phyloP scores from a whole-genome alignment of 208 protist genomes.

The Porcisia deanei region DNA sequence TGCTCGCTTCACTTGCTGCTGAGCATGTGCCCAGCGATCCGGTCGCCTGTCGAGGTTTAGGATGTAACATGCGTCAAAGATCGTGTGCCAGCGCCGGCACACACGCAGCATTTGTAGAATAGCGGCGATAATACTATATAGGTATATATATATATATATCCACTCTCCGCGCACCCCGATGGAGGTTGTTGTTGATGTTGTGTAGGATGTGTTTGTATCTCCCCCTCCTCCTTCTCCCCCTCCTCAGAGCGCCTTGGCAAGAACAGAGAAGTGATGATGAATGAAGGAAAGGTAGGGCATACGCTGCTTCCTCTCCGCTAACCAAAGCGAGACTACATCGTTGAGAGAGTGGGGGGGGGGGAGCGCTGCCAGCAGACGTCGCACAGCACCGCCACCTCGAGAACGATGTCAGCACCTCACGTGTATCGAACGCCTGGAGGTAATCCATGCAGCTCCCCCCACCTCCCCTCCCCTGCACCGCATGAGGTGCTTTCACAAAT shows the following conservation, averaged over 20 bases:
- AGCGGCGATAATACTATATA: background rate
- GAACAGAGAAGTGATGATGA: too few relatives aligned
- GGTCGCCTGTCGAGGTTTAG: constrained; percentile 87
- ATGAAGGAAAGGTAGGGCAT: too few relatives aligned
- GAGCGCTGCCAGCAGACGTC: background rate
- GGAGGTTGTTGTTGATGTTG: background rate
- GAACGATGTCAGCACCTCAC: background rate
- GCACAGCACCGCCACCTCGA: background rate
- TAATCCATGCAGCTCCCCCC: background rate
- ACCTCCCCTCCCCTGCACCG: too few relatives aligned
- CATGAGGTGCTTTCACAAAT: background rate
- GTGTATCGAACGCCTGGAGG: too few relatives aligned
- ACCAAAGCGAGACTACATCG: too few relatives aligned
- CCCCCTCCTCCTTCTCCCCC: too few relatives aligned
- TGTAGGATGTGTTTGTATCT: too few relatives aligned
- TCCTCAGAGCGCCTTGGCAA: too few relatives aligned
- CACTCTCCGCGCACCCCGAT: background rate
- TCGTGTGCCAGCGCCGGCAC: constrained; percentile 24
- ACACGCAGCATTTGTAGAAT: constrained; percentile 38
- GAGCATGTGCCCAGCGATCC: constrained; percentile 78
- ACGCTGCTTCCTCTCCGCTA: too few relatives aligned
- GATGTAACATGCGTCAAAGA: constrained; percentile 92
- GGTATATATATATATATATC: background rate
- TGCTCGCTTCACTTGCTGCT: constrained; percentile 59
- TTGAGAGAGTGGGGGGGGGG: background rate